Evolutionary conservation across 2,329 filamentous ascomycete genomes (phyloP), one percentile per base, ranked within the genome.

Genomic region (Periconia macrospinosa): DNA sequence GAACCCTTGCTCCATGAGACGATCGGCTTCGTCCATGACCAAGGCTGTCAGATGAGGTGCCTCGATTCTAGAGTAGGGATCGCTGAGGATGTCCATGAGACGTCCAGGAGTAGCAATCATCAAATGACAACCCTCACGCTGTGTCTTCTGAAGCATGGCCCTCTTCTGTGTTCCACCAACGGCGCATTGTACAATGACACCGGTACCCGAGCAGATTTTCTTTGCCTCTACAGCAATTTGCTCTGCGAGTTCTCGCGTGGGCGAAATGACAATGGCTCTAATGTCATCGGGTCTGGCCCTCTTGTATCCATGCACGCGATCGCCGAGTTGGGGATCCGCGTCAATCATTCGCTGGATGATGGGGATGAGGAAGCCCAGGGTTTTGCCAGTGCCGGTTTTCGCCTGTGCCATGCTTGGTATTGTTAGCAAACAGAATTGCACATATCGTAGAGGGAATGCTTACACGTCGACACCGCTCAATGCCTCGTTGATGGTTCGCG

Each of bases 311-410:
- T 68, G 62, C 53, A 62, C 60, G 55, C 70, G 78, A 37, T 78
- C 71, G 49, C 82, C 85, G 33, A 95, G 81, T 0, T 77, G 74
- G 1, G 86, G 84, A 59, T 91, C 84, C 55, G 81, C 76, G 18
- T 76, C 73, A 56, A 96, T 78, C 68, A 96, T 89, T 55, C 86
- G 87, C 72, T 97, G 91, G 49, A 97, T 78, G 8, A 92, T 80
- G 47, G 94, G 94, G 7, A 97, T 77, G 20, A 99, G 81, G 79
- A 97, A 99, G 35, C 91, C 94, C 53, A 97, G 78, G 0, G 94
- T 99, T 78, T 99, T 99, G 71, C 94, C 94, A 3, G 94, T 97
- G 71, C 94, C 94, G 9, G 94, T 99, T 77, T 91, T 96, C 55
- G 94, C 94, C 78, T 97, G 94, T 45, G 93, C 94, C 61, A 97